phyloP scores from a whole-genome alignment of 805 yeast genomes.

The Barnettozyma siamensis region DNA sequence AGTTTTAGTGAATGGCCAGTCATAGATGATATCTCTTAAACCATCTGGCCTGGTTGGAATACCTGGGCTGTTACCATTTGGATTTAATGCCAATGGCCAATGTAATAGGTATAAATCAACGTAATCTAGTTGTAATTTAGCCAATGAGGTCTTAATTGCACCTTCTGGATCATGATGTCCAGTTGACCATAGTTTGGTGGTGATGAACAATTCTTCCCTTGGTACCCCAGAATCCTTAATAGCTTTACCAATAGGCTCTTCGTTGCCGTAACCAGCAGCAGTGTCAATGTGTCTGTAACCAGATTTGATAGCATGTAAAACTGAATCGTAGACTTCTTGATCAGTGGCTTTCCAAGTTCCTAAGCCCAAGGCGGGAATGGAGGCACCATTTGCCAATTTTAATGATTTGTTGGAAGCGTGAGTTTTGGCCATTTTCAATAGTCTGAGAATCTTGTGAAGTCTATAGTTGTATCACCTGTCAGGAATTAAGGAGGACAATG shows the following conservation, averaged over 20 bases:
- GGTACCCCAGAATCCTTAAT: constrained; percentile 7
- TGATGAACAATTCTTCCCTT: constrained; percentile 6
- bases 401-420: constrained; percentile 4
- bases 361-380: constrained; percentile 33
- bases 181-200: constrained; percentile 63
- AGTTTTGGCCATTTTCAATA: background rate
- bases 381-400: constrained; percentile 42
- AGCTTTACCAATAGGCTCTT: constrained; percentile 46
- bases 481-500: too few species aligned
- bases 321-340: constrained; percentile 4
- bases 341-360: constrained; percentile 8
- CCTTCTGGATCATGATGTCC: constrained; percentile 37
- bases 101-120: constrained; percentile 76
- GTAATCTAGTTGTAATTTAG: constrained; percentile 45
- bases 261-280: constrained; percentile 53
- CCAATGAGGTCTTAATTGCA: constrained; percentile 38
- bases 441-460: too few species aligned
- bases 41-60: constrained; percentile 36
- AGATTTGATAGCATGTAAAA: constrained; percentile 11
- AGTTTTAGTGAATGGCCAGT: constrained; percentile 33
- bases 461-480: too few species aligned
- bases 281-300: constrained; percentile 64
- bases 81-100: constrained; percentile 59
- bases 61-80: constrained; percentile 24
- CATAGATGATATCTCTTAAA: constrained; percentile 31